A percentile compares a stretch with the other conserved stretches of the same genome.
These are phyloP conservation scores for Protomyces gravidus DNA, from an alignment of 1,139 yeast genomes.

Conservation along the genomic window DNA sequence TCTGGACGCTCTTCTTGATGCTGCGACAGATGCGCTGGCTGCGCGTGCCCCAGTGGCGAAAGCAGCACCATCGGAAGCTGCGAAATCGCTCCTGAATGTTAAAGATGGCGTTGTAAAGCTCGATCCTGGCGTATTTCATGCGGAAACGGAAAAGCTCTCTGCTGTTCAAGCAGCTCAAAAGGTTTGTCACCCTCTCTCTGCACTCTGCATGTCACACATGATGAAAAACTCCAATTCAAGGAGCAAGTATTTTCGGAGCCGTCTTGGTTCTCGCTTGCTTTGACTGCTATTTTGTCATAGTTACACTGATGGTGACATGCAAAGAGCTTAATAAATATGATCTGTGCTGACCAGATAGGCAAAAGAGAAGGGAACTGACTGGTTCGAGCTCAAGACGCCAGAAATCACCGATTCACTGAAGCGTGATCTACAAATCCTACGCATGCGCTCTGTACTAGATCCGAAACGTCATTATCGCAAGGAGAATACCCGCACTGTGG, in stretches of 20 bases:
- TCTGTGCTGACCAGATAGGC: slow-evolving; percentile 2
- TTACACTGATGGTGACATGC: slow-evolving; percentile 35
- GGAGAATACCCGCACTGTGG: slow-evolving; percentile 46
- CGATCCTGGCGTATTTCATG: slow-evolving; percentile 26
- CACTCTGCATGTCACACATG: slow-evolving; percentile 27
- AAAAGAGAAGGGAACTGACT: slow-evolving; percentile 49
- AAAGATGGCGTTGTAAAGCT: slow-evolving; percentile 30
- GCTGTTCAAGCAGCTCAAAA: slow-evolving; percentile 12
- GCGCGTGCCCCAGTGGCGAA: slow-evolving; percentile 23
- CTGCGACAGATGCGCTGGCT: slow-evolving; percentile 9
- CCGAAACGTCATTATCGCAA: slow-evolving; percentile 88
- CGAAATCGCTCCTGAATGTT: slow-evolving; percentile 21
- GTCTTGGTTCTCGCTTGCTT: slow-evolving; percentile 31
- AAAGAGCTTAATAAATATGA: background rate
- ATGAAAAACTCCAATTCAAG: slow-evolving; percentile 31
- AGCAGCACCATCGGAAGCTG: slow-evolving; percentile 35
- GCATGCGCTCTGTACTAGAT: slow-evolving; percentile 85
- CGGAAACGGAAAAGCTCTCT: slow-evolving; percentile 13
- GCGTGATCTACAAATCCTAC: slow-evolving; percentile 71
- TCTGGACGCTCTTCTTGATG: slow-evolving; percentile 30
- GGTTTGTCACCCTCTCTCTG: background rate
- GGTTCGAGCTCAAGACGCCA: slow-evolving; percentile 82
- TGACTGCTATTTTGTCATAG: slow-evolving; percentile 36
- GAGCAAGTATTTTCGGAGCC: slow-evolving; percentile 32
- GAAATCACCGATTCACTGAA: slow-evolving; percentile 70